Evolutionary conservation across 2,329 filamentous ascomycete species (phyloP).

Genomic region (Botrytis fragariae): DNA sequence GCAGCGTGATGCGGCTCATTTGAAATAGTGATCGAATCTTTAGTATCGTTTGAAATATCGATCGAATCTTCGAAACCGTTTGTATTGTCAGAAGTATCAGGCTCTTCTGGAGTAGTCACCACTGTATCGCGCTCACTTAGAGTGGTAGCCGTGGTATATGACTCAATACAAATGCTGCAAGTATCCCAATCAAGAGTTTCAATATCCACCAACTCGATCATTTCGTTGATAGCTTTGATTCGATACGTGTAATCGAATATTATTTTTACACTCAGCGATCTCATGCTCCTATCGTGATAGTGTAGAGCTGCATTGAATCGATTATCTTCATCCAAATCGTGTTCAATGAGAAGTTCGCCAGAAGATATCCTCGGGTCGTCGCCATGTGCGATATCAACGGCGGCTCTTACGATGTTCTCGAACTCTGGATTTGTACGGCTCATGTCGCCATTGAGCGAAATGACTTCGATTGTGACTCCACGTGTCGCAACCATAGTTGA

Average conservation of each 20-base stretch:
- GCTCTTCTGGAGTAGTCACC: neutral
- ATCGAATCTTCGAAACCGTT: neutral
- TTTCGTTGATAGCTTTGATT: rapidly evolving
- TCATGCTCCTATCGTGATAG: neutral
- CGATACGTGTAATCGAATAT: neutral
- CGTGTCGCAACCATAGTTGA: neutral
- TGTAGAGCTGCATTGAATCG: neutral
- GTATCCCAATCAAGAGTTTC: neutral
- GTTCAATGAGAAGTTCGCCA: neutral
- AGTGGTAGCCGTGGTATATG: neutral
- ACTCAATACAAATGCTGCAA: neutral
- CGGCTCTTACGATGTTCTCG: neutral
- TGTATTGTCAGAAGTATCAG: neutral
- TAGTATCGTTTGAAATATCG: neutral
- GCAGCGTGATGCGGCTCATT: neutral
- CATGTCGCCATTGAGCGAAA: neutral
- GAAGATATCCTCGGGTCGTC: neutral
- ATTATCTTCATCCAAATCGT: neutral
- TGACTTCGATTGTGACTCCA: neutral
- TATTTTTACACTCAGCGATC: neutral
- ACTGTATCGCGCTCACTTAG: neutral
- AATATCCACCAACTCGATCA: neutral
- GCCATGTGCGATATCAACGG: neutral
- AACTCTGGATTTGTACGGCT: neutral
- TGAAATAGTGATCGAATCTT: neutral